phyloP scores from a whole-genome alignment of 495 filamentous ascomycete genomes.

The Lasiosphaeria ovina region DNA sequence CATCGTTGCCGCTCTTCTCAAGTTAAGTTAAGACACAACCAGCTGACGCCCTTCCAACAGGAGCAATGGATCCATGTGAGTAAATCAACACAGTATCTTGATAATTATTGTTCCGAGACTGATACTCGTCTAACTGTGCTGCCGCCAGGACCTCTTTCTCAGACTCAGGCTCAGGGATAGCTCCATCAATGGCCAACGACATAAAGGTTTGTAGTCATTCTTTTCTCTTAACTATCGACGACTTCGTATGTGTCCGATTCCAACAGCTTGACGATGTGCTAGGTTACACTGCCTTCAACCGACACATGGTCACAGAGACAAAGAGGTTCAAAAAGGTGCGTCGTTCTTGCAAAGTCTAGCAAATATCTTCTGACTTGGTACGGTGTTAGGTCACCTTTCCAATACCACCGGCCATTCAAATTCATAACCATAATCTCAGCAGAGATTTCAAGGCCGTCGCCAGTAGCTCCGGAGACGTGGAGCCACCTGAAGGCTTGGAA shows the following conservation, averaged over 20 bases:
- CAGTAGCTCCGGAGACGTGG: not conserved
- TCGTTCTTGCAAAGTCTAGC: not conserved
- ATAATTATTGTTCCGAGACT: not conserved
- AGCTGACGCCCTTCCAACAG: not conserved
- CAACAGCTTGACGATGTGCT: not conserved
- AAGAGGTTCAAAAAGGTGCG: not conserved
- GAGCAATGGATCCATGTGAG: conserved; percentile 9
- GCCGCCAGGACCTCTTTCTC: conserved; percentile 4
- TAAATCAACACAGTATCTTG: too few species aligned
- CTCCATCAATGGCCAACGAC: not conserved
- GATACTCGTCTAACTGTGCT: too few species aligned
- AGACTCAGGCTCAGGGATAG: not conserved
- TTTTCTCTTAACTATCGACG: not conserved
- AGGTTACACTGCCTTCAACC: not conserved
- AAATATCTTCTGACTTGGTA: too few species aligned
- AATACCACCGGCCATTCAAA: not conserved
- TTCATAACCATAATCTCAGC: not conserved
- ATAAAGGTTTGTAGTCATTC: not conserved
- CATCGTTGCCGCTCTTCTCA: not conserved
- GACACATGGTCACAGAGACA: not conserved
- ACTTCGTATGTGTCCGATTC: too few species aligned
- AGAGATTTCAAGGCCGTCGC: not conserved
- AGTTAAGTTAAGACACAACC: not conserved
- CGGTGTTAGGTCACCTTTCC: not conserved
- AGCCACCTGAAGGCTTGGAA: not conserved